Percentiles rank a stretch among this genome's conserved stretches.
These are phyloP conservation scores for Coleophoma eucalyptorum DNA, from an alignment of 2,329 filamentous ascomycete species.

Conservation along the genomic window DNA sequence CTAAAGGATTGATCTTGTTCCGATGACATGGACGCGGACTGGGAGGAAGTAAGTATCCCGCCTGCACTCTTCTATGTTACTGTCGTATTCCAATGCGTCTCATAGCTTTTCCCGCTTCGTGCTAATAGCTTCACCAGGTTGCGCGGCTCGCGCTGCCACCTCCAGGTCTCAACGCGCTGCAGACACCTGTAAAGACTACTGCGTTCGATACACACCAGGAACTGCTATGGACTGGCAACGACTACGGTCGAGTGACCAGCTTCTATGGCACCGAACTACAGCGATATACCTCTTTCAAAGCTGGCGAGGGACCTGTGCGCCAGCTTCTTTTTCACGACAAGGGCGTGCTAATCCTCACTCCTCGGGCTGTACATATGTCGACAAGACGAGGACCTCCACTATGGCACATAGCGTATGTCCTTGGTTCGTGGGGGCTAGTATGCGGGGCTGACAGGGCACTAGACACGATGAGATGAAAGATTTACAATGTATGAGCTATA, in stretches of 20 bases:
- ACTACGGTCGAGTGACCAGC: constrained; percentile 79
- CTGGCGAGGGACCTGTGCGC: constrained; percentile 72
- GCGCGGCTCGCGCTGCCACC: constrained; percentile 78
- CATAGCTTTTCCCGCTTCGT: constrained; percentile 5
- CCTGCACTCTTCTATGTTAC: constrained; percentile 1
- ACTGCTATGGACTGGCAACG: constrained; percentile 88
- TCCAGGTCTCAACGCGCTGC: constrained; percentile 65
- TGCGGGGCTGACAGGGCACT: constrained; percentile 14
- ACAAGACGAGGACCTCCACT: constrained; percentile 74
- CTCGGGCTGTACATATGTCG: constrained; percentile 85
- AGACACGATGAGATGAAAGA: constrained; percentile 78
- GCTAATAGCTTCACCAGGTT: constrained; percentile 49
- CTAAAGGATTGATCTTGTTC: constrained; percentile 10
- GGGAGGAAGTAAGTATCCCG: constrained; percentile 55
- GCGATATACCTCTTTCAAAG: constrained; percentile 85
- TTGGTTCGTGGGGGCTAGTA: neutral
- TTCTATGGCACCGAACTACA: constrained; percentile 85
- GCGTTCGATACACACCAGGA: constrained; percentile 89
- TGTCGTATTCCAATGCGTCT: neutral
- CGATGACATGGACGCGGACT: constrained; percentile 57
- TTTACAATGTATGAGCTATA: constrained; percentile 92
- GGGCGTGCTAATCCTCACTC: constrained; percentile 81
- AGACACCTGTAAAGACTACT: constrained; percentile 72
- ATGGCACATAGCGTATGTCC: constrained; percentile 75
- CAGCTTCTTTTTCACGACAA: constrained; percentile 90